Evolutionary conservation across 2,329 filamentous ascomycete genomes (phyloP).

Genomic region (Clonostachys rhizophaga): DNA sequence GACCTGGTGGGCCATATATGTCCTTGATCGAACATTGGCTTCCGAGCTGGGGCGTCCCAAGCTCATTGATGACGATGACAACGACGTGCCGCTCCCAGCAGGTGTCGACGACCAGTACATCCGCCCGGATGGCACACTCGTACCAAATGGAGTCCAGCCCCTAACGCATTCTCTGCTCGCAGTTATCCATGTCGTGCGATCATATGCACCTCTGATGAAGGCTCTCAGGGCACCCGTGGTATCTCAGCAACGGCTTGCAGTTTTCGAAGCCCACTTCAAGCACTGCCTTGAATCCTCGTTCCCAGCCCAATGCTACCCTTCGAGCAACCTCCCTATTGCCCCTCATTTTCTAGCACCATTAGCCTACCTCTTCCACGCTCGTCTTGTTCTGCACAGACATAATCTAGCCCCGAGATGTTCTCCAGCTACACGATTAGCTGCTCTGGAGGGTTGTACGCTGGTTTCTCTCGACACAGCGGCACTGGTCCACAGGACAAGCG

Average conservation of each 20-base stretch:
- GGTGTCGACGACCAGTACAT: slow-evolving; percentile 78
- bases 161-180: slow-evolving; percentile 70
- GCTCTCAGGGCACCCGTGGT: slow-evolving; percentile 66
- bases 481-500: slow-evolving; percentile 63
- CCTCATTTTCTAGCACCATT: slow-evolving; percentile 71
- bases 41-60: slow-evolving; percentile 78
- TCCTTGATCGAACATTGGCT: slow-evolving; percentile 77
- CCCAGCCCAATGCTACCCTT: slow-evolving; percentile 67
- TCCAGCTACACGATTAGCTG: slow-evolving; percentile 59
- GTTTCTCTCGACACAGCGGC: slow-evolving; percentile 75
- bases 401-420: slow-evolving; percentile 75
- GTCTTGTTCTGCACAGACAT: slow-evolving; percentile 83
- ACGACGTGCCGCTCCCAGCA: slow-evolving; percentile 76
- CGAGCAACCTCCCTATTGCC: slow-evolving; percentile 63
- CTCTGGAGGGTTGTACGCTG: slow-evolving; percentile 71
- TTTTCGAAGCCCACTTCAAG: slow-evolving; percentile 76
- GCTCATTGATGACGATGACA: slow-evolving; percentile 83
- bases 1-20: slow-evolving; percentile 93
- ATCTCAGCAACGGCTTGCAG: slow-evolving; percentile 62
- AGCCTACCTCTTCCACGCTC: slow-evolving; percentile 74
- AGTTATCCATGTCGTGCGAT: slow-evolving; percentile 76
- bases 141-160: slow-evolving; percentile 45
- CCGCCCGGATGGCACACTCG: slow-evolving; percentile 49
- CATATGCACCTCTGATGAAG: slow-evolving; percentile 69
- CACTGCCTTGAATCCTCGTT: slow-evolving; percentile 73